These are phyloP conservation scores for Rhizopus microsporus DNA, from an alignment of 371 early-diverging fungal species.

Conservation along the genomic window DNA sequence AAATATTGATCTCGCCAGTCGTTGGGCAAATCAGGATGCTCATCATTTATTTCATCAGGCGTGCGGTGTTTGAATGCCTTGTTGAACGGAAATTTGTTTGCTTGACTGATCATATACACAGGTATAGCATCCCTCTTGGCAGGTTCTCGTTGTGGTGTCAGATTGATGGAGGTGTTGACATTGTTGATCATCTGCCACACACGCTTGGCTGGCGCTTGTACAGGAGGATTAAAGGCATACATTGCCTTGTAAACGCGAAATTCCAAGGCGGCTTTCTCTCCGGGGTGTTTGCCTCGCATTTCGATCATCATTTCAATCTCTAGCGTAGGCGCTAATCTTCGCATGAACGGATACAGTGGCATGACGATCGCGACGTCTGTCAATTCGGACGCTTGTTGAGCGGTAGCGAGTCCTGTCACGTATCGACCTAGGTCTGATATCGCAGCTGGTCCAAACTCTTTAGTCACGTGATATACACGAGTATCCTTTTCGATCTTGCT, in stretches of 20 bases:
- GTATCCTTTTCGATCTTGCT: slow-evolving; percentile 41
- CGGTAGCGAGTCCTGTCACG: slow-evolving; percentile 62
- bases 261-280: slow-evolving; percentile 40
- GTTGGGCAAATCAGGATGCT: slow-evolving; percentile 50
- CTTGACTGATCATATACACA: slow-evolving; percentile 65
- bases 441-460: slow-evolving; percentile 65
- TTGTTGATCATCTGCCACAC: slow-evolving; percentile 32
- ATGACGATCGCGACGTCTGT: slow-evolving; percentile 60
- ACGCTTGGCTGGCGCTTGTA: slow-evolving; percentile 24
- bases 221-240: slow-evolving; percentile 37
- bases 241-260: slow-evolving; percentile 54
- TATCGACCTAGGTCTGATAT: slow-evolving; percentile 63
- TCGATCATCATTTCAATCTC: slow-evolving; percentile 46
- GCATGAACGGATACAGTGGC: slow-evolving; percentile 62
- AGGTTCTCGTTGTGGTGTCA: slow-evolving; percentile 22
- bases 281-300: slow-evolving; percentile 48
- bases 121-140: slow-evolving; percentile 33
- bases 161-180: slow-evolving; percentile 24
- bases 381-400: slow-evolving; percentile 53
- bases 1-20: slow-evolving; percentile 72
- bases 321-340: slow-evolving; percentile 31
- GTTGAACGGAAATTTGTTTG: slow-evolving; percentile 55
- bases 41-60: slow-evolving; percentile 49
- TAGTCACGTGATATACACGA: slow-evolving; percentile 64
- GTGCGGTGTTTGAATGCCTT: slow-evolving; percentile 54